Percentiles rank a stretch among this genome's conserved stretches.
phyloP scores from a whole-genome alignment of 345 rosid species.

The Populus alba region DNA sequence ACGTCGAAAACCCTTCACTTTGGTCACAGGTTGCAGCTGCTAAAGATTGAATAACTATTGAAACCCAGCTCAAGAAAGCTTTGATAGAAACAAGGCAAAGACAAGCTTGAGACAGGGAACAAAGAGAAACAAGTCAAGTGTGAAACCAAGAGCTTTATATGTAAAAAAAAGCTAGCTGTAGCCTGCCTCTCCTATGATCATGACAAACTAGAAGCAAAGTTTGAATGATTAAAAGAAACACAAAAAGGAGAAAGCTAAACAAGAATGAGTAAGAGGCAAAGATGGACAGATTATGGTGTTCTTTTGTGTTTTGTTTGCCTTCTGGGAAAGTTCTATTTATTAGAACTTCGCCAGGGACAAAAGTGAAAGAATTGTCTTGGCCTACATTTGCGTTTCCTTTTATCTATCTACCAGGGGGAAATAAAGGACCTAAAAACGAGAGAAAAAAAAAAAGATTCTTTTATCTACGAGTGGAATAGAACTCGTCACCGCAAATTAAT shows the following conservation, averaged over 20 bases:
- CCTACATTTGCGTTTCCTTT: background rate
- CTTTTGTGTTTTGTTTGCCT: conserved; percentile 15
- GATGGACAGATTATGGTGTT: conserved; percentile 14
- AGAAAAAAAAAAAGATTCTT: background rate
- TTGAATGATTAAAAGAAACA: conserved; percentile 29
- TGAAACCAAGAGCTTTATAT: conserved; percentile 26
- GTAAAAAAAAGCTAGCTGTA: conserved; percentile 18
- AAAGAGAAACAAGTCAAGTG: conserved; percentile 13
- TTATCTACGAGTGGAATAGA: conserved; percentile 1
- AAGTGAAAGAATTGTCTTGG: conserved; percentile 24
- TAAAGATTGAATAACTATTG: background rate
- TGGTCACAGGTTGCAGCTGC: background rate
- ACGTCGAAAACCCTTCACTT: background rate
- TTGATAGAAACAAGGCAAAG: background rate
- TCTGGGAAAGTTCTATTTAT: conserved; percentile 19
- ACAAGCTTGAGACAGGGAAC: conserved; percentile 6
- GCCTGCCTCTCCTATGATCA: conserved; percentile 7
- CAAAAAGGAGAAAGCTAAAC: background rate
- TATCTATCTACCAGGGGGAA: background rate
- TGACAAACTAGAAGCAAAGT: conserved; percentile 12
- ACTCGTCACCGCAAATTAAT: background rate
- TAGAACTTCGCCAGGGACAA: conserved; percentile 10
- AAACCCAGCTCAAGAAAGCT: conserved; percentile 11
- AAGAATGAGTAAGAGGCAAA: background rate
- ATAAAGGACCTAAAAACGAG: background rate